Percentiles rank a stretch among this genome's conserved stretches.
These are phyloP conservation scores for Colletotrichum caudatum DNA, from an alignment of 2,329 filamentous ascomycete genomes.

Conservation along the genomic window DNA sequence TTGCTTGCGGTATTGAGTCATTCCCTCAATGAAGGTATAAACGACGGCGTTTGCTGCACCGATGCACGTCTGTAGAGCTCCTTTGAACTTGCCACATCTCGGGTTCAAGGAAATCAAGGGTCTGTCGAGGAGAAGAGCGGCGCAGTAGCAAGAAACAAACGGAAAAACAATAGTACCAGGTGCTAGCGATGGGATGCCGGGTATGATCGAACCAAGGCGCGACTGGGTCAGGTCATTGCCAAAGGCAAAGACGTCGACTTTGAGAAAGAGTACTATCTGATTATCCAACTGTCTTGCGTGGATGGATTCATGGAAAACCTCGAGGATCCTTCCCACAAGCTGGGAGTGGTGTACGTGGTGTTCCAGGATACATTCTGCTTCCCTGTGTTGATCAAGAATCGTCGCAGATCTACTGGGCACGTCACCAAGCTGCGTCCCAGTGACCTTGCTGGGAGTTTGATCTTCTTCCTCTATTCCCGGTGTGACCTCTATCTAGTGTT, in stretches of 20 bases:
- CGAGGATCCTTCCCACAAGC: slow-evolving; percentile 28
- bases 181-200: slow-evolving; percentile 1
- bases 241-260: slow-evolving; percentile 34
- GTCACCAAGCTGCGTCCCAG: neutral
- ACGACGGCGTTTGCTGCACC: slow-evolving; percentile 22
- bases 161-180: slow-evolving; percentile 33
- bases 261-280: slow-evolving; percentile 30
- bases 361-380: slow-evolving; percentile 29
- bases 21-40: slow-evolving; percentile 8
- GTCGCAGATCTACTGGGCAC: neutral
- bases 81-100: slow-evolving; percentile 26
- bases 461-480: neutral
- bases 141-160: slow-evolving; percentile 47
- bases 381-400: slow-evolving; percentile 15
- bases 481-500: neutral
- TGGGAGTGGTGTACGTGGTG: slow-evolving; percentile 29
- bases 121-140: slow-evolving; percentile 50
- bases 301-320: slow-evolving; percentile 37
- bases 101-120: slow-evolving; percentile 50
- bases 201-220: neutral
- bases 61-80: slow-evolving; percentile 33
- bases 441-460: neutral
- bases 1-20: neutral
- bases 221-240: slow-evolving; percentile 29
- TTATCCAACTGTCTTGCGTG: slow-evolving; percentile 26